phyloP scores from a whole-genome alignment of 2,329 filamentous ascomycete genomes.

The Apiospora koreana region DNA sequence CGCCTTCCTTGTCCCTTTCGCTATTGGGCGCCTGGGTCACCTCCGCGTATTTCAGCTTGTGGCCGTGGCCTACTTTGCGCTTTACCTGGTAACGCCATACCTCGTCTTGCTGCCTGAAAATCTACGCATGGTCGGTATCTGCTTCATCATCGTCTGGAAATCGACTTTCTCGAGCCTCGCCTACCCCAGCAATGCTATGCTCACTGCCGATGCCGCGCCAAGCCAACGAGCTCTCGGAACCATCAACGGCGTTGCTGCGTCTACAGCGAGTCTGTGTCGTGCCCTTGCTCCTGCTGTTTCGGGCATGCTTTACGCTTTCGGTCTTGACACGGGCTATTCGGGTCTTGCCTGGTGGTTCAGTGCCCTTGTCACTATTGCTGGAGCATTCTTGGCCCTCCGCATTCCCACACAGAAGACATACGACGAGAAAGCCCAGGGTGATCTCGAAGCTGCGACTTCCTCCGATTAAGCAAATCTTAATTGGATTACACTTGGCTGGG shows the following conservation, averaged over 20 bases:
- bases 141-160: conserved; percentile 81
- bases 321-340: conserved; percentile 78
- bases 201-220: conserved; percentile 85
- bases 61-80: conserved; percentile 78
- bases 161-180: conserved; percentile 90
- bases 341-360: conserved; percentile 94
- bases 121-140: conserved; percentile 74
- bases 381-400: conserved; percentile 73
- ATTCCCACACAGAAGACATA: conserved; percentile 66
- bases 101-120: conserved; percentile 77
- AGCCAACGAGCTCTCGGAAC: conserved; percentile 83
- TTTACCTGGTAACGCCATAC: conserved; percentile 89
- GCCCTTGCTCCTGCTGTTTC: conserved; percentile 88
- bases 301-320: conserved; percentile 79
- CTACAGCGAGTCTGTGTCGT: conserved; percentile 84
- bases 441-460: conserved; percentile 14
- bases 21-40: conserved; percentile 74
- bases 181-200: conserved; percentile 86
- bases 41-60: conserved; percentile 81
- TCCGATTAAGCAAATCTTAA: background rate
- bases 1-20: conserved; percentile 77
- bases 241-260: conserved; percentile 90
- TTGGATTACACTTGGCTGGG: background rate
- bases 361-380: conserved; percentile 72
- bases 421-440: conserved; percentile 37